Percentiles rank a stretch among this genome's conserved stretches.
phyloP scores from a whole-genome alignment of 768 basidiomycete species.

The Podaxis sp. region DNA sequence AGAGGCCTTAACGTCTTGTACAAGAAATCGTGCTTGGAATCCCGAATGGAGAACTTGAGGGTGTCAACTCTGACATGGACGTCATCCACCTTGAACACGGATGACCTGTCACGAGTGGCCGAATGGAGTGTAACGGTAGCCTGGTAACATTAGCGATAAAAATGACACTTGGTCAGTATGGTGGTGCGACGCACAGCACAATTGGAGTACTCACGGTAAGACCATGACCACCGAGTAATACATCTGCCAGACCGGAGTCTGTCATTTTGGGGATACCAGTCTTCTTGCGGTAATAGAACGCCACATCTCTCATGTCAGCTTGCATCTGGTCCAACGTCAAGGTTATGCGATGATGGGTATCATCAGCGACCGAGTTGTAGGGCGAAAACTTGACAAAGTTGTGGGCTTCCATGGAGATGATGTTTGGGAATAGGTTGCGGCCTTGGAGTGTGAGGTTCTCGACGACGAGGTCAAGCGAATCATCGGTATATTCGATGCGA shows the following conservation, averaged over 20 bases:
- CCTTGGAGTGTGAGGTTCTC: slow-evolving; percentile 91
- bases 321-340: slow-evolving; percentile 83
- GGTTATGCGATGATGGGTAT: slow-evolving; percentile 66
- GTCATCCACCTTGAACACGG: slow-evolving; percentile 68
- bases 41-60: slow-evolving; percentile 87
- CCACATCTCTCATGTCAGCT: slow-evolving; percentile 90
- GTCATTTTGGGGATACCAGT: slow-evolving; percentile 72
- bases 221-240: slow-evolving; percentile 80
- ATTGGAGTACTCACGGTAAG: slow-evolving; percentile 46
- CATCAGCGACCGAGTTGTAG: slow-evolving; percentile 54
- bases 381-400: slow-evolving; percentile 87
- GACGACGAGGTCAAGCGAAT: slow-evolving; percentile 80
- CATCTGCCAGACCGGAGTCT: slow-evolving; percentile 84
- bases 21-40: slow-evolving; percentile 84
- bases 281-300: slow-evolving; percentile 89
- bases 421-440: slow-evolving; percentile 84
- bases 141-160: slow-evolving; percentile 17
- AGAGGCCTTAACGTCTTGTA: slow-evolving; percentile 83
- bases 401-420: slow-evolving; percentile 67
- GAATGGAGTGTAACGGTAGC: slow-evolving; percentile 59
- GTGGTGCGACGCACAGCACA: neutral
- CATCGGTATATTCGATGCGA: slow-evolving; percentile 90
- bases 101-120: slow-evolving; percentile 56
- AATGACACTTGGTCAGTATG: neutral
- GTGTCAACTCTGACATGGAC: slow-evolving; percentile 80